A percentile compares a stretch with the other conserved stretches of the same genome.
These are phyloP conservation scores for Teratosphaeria pseudoeucalypti DNA, from an alignment of 2,329 filamentous ascomycete species.

Conservation along the genomic window DNA sequence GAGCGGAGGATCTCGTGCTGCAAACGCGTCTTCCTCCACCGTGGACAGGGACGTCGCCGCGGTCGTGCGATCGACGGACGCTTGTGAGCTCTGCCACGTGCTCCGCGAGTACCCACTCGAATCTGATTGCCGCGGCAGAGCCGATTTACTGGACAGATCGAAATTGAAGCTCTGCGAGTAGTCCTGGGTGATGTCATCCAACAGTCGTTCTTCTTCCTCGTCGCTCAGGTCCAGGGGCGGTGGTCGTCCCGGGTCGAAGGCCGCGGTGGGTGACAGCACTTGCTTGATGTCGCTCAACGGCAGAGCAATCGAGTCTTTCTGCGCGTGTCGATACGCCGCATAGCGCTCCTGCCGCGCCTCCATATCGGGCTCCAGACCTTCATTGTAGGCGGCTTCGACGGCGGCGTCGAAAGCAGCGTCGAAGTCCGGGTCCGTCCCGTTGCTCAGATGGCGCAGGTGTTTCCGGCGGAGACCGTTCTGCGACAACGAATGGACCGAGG, in stretches of 20 bases:
- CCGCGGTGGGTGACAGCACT: slow-evolving; percentile 7
- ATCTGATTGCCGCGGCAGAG: slow-evolving; percentile 66
- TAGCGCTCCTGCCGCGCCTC: slow-evolving; percentile 31
- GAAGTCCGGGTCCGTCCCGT: slow-evolving; percentile 76
- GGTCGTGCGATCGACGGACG: slow-evolving; percentile 48
- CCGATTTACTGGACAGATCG: slow-evolving; percentile 55
- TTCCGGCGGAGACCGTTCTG: slow-evolving; percentile 59
- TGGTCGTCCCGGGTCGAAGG: slow-evolving; percentile 3
- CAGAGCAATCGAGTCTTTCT: slow-evolving; percentile 14
- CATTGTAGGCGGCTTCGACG: slow-evolving; percentile 91
- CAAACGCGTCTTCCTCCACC: slow-evolving; percentile 52
- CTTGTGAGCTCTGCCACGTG: slow-evolving; percentile 66
- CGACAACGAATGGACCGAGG: slow-evolving; percentile 68
- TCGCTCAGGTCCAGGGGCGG: slow-evolving; percentile 16
- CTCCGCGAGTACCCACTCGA: slow-evolving; percentile 68
- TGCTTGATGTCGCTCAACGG: slow-evolving; percentile 16
- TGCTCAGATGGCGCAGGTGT: slow-evolving; percentile 57
- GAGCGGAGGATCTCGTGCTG: background rate
- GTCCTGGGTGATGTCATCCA: slow-evolving; percentile 81
- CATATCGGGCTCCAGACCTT: slow-evolving; percentile 68
- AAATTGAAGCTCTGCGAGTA: slow-evolving; percentile 72
- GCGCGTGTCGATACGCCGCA: slow-evolving; percentile 9
- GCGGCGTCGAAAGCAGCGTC: slow-evolving; percentile 90
- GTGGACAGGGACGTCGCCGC: slow-evolving; percentile 60
- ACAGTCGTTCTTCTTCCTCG: slow-evolving; percentile 42